Conservation (phyloP, 2,329 filamentous ascomycete genomes). For the Drechslerella stenobrocha region DNA sequence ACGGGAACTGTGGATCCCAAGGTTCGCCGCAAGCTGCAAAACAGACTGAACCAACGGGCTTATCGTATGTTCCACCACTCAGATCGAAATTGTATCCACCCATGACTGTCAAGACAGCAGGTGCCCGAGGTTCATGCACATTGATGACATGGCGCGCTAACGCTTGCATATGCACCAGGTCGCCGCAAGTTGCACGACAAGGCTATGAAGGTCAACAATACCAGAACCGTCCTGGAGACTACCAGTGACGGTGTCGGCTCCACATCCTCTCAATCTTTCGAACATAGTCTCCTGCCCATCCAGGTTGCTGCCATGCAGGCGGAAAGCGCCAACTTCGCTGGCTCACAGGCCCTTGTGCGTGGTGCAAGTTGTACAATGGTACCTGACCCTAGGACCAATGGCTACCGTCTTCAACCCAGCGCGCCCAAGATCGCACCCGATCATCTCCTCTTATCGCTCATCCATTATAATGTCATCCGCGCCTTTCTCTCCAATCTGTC, state of each 20-base stretch:
- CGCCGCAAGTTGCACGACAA: constrained; percentile 48
- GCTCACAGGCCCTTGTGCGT: constrained; percentile 28
- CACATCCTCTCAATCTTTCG: constrained; percentile 5
- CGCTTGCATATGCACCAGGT: constrained; percentile 30
- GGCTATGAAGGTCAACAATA: constrained; percentile 38
- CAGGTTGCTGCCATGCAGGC: constrained; percentile 27
- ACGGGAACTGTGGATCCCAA: constrained; percentile 50
- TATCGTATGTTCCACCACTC: constrained; percentile 37
- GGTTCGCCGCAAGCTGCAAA: constrained; percentile 51
- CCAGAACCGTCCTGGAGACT: constrained; percentile 25
- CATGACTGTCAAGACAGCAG: no score
- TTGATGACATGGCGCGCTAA: constrained; percentile 43
- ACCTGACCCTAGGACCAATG: constrained; percentile 34
- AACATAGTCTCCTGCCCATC: constrained; percentile 19
- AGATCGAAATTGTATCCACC: no score
- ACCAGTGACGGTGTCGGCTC: background rate
- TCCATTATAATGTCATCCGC: constrained; percentile 47
- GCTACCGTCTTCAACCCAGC: constrained; percentile 45
- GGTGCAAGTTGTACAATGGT: constrained; percentile 40
- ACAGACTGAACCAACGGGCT: constrained; percentile 51
- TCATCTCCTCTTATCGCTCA: constrained; percentile 37
- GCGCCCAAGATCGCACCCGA: constrained; percentile 45
- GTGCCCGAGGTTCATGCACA: constrained; percentile 34
- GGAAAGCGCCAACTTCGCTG: constrained; percentile 3
- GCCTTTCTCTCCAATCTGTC: constrained; percentile 37